Evolutionary conservation across 2,329 filamentous ascomycete species (phyloP), one percentile per base, ranked within the genome.

Genomic region (Westerdykella aurantiaca): DNA sequence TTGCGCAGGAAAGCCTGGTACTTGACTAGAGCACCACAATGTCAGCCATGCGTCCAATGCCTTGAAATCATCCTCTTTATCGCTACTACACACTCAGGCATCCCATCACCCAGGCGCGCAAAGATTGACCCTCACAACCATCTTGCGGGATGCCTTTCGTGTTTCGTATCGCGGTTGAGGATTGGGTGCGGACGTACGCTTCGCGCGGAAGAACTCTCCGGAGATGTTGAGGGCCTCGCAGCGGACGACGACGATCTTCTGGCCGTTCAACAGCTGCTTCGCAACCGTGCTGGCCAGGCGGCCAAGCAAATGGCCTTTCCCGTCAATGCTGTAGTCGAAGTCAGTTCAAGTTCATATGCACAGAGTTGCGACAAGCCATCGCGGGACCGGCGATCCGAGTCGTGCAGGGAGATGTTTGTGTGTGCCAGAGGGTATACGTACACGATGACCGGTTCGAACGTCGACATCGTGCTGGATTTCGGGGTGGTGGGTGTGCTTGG

Each of bases 1-100:
- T 98, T 98, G 82, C 93, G 89, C 70, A 98, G 86, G 82, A 97
- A 97, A 76, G 93, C 88, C 75, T 93, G 88, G 86, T 98, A 98
- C 88, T 98, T 98, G 78, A 98, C 93, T 98, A 72, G 79, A 74
- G 46, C 51, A 46, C 44, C 42, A 48, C 45, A 58, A 49, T 51
- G 55, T 69, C 60, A 58, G 53, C 55, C 56, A 60, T 46, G 48
- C 11, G 49, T 49, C 41, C n/a, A 29, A 31, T 17, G 31, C 18
- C 5, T 21, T 38, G 37, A 12, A 12, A 42, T 23, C 14, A 29
- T 41, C 16, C 18, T 21, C 18, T 10, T 16, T 7, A 39, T 39
- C 22, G 22, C 22, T 2, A 14, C 37, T 3, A 23, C 18, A 31
- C 39, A 22, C 29, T 21, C 34, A 23, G 40, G 25, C 25, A 29